Base-by-base conservation (phyloP, 164 flowering plant genomes). In the Piper betle region DNA sequence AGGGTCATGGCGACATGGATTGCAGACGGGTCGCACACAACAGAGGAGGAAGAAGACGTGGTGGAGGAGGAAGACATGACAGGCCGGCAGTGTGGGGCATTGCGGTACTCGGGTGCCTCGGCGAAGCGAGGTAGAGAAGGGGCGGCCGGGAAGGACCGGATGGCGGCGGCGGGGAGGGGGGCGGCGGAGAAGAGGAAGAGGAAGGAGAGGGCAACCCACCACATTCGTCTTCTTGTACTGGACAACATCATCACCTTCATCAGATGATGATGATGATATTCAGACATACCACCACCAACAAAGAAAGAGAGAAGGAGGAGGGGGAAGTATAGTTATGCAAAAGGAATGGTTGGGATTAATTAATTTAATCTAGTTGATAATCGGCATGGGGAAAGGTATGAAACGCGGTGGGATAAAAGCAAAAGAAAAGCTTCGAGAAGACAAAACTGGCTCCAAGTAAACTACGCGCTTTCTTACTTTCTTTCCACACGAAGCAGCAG, bases 1-100 rank as follows among this genome's bases (percentile, higher is more conserved):
- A 78, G 70, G 3, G 81, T 78, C 77, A 78, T 75, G 18, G 81
- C 79, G 53, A 78, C 64, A 61, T 78, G 81, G 37, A 78, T 67
- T 52, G 39, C 62, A 9, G 75, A 69, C 0, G 78, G 75, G 40
- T 72, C 66, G 17, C 77, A 70, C 17, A 57, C 25, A 20, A 15
- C 33, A 43, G 10, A 20, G 2, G 46, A 11, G n/a, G 78, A 60
- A 17, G 69, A 39, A 48, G 42, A 58, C 0, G 66, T 9, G 6
- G 9, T 41, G 43, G 43, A 4, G 9, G 79, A 62, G 9, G 84
- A 82, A 53, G 77, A 61, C 20, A 66, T 19, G 52, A 42, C 59
- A 0, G 11, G 3, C 7, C 63, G 60, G 63, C 82, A 80, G 41
- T 59, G 48, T 1, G 38, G 60, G 1, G 66, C 77, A 62, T 81